Base-by-base conservation (phyloP, 1,139 yeast species). In the Suhomyces yuchorum region DNA sequence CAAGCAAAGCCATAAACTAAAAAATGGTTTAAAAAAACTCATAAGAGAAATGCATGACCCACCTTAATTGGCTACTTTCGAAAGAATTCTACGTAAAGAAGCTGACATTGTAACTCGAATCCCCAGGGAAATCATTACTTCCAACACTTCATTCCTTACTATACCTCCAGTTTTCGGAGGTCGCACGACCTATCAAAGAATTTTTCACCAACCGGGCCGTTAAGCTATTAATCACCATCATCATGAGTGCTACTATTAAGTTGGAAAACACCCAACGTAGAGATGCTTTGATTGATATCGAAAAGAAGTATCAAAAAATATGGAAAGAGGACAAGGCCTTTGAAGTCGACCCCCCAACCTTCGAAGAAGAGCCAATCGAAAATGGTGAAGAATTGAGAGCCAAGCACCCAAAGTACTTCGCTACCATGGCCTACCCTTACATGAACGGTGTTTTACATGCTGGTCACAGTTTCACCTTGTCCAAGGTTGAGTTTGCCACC, bases 361-460 rank as follows among this genome's bases (percentile, higher is more conserved):
- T 80, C 44, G 86, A 81, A 43, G 93, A 86, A 56, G 76, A 71
- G 48, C 82, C 85, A 44, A 78, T 77, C 40, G 76, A 81, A 46
- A 78, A 81, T 50, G 70, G 79, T 46, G 96, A 85, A 44, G 89
- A 86, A 22, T 77, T 93, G 55, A 91, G 89, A 61, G 78, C 76
- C 52, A 79, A 84, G 61, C 79, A 86, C 66, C 98, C 99, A 49
- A 95, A 95, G 70, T 87, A 78, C 70, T 87, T 90, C 75, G 82
- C 90, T 19, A 86, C 96, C 44, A 92, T 95, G 97, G 99, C 99
- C 11, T 95, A 89, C 65, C 99, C 99, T 37, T 95, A 95, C 73
- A 93, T 93, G 98, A 95, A 95, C 68, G 99, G 99, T 75, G 93
- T 90, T 48, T 78, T 95, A 57, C 99, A 95, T 63, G 98, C 97